Base-by-base conservation (phyloP, 2,329 filamentous ascomycete genomes). In the Penicillium sp. region DNA sequence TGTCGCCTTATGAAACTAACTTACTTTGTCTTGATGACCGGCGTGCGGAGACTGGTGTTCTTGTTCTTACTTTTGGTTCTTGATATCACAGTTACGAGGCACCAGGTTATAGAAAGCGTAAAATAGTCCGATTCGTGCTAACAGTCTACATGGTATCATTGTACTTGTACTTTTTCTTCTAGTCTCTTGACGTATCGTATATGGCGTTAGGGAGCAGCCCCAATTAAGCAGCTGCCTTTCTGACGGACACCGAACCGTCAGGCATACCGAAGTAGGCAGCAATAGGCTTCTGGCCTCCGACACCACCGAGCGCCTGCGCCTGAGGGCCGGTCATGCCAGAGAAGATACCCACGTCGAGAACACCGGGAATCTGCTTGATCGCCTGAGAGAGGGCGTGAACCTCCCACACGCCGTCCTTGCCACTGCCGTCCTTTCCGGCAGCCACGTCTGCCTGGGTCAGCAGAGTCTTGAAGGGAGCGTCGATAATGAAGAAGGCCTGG, bases 231-330 rank as follows among this genome's bases (percentile, higher is more conserved):
- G n/a, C n/a, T n/a, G n/a, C n/a, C n/a, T n/a, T n/a, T n/a, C n/a
- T n/a, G n/a, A 26, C 9, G 32, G 8, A 34, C 24, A 87, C 83
- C 10, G 74, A 76, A 3, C 87, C 87, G 63, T 88, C 86, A 39
- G 85, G 80, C 81, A 93, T 87, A 32, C 93, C 93, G 71, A 97
- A 98, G 73, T 97, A 98, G 22, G 88, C 90, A 24, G 89, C 89
- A 12, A 96, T 78, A 0, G 93, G 93, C 72, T 91, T 95, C 73
- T 96, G 88, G 1, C 87, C 89, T 42, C 86, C 84, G 41, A 81
- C 71, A 47, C 77, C 74, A 56, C 81, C 77, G 51, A 77, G 74
- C 48, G 77, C 74, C 35, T 78, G 79, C 52, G 81, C 79, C 67
- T 94, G 77, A 15, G 80, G 74, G 0, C 91, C 91, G 53, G 91